phyloP scores from a whole-genome alignment of 768 basidiomycete genomes.

The Serendipita sp. region DNA sequence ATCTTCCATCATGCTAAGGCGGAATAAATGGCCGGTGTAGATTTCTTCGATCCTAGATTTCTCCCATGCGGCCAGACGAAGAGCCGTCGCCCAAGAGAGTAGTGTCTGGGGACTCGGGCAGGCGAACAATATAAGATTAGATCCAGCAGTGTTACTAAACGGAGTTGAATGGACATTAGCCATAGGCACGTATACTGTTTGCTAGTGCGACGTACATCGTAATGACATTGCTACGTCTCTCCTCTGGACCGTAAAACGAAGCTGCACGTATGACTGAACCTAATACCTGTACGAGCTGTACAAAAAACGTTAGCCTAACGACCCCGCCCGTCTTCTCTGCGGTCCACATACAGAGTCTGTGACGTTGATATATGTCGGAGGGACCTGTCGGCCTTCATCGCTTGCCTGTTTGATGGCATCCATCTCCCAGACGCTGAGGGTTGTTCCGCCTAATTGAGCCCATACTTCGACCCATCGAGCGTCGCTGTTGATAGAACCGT shows the following conservation, averaged over 20 bases:
- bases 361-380: constrained; percentile 73
- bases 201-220: constrained; percentile 31
- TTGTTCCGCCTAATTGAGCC: constrained; percentile 81
- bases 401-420: constrained; percentile 72
- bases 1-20: constrained; percentile 46
- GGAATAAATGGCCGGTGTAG: constrained; percentile 85
- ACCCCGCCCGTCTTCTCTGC: constrained; percentile 5
- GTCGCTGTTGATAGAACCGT: constrained; percentile 56
- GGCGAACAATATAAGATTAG: constrained; percentile 77
- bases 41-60: constrained; percentile 91
- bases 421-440: constrained; percentile 86
- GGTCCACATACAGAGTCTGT: constrained; percentile 61
- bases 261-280: constrained; percentile 55
- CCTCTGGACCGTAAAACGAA: constrained; percentile 30
- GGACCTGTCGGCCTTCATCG: constrained; percentile 62
- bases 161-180: background rate
- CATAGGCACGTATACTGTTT: background rate
- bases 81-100: constrained; percentile 79
- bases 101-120: constrained; percentile 56
- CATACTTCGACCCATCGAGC: constrained; percentile 75
- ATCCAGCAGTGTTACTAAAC: constrained; percentile 72
- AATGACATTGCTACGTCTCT: constrained; percentile 60
- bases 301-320: constrained; percentile 9
- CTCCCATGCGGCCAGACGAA: constrained; percentile 87
- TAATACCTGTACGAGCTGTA: constrained; percentile 61